These are phyloP conservation scores for Fusarium sp. DNA, from an alignment of 2,329 filamentous ascomycete genomes.

Conservation along the genomic window DNA sequence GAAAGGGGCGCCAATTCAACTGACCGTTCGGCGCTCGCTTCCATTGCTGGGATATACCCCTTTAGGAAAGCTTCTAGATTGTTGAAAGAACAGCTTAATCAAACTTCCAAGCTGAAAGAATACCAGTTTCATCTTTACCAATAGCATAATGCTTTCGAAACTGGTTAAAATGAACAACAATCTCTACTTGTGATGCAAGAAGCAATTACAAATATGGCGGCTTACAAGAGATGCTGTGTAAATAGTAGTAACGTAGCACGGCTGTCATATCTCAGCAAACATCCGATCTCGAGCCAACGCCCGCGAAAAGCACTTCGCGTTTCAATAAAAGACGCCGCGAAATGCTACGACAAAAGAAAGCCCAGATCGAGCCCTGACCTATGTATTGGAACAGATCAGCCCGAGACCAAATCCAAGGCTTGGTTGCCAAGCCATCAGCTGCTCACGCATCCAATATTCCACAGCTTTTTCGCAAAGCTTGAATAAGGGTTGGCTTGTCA, in stretches of 20 bases:
- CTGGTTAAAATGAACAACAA: not conserved
- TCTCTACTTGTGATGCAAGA: not conserved
- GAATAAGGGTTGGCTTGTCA: not conserved
- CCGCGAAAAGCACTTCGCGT: not conserved
- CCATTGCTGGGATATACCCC: constrained; percentile 12
- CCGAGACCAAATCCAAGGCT: constrained; percentile 1
- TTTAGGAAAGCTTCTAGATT: constrained; percentile 23
- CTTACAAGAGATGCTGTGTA: not conserved
- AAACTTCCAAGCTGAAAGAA: constrained; percentile 15
- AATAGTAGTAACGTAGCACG: not conserved
- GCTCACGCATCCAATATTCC: not conserved
- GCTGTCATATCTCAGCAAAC: not conserved
- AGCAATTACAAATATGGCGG: not conserved
- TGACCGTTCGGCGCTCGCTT: constrained; percentile 5
- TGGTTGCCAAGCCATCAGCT: constrained; percentile 2
- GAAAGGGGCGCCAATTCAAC: constrained; percentile 40
- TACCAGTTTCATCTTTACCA: not conserved
- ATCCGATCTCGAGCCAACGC: not conserved
- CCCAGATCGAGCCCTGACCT: not conserved
- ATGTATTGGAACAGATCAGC: not conserved
- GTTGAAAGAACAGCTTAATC: constrained; percentile 4
- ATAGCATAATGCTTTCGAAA: not conserved
- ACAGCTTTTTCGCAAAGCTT: not conserved
- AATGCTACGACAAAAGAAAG: not conserved
- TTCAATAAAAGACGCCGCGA: constrained; percentile 1